Conservation (phyloP, 495 filamentous ascomycete species). For the Platismatia glauca region DNA sequence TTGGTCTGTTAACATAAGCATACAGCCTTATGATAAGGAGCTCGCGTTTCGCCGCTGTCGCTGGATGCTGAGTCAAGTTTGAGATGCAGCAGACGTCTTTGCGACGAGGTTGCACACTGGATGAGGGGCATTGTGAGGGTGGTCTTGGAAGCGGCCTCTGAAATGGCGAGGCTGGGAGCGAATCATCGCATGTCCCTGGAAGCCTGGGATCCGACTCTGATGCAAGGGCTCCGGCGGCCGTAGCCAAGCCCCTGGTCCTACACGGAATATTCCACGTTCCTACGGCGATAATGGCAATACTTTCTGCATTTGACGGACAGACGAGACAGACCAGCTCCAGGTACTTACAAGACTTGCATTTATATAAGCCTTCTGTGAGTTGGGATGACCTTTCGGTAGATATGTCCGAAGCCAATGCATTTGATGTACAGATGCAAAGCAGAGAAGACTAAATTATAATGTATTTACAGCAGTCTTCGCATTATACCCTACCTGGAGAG, state of each 20-base stretch:
- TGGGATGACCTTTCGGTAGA: too few relatives aligned
- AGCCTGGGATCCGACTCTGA: conserved; percentile 3
- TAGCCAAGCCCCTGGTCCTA: not conserved
- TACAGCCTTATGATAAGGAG: not conserved
- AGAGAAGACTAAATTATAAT: conserved; percentile 3
- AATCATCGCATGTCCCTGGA: conserved; percentile 8
- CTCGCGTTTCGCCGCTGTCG: not conserved
- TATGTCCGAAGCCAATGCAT: too few relatives aligned
- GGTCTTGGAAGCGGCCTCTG: conserved; percentile 18
- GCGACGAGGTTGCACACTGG: conserved; percentile 2
- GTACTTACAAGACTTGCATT: too few relatives aligned
- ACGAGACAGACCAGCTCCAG: too few relatives aligned
- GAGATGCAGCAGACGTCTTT: conserved; percentile 1
- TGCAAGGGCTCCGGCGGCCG: conserved; percentile 12
- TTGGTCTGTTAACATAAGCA: not conserved
- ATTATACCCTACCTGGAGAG: not conserved
- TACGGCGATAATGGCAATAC: conserved; percentile 1
- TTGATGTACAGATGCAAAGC: too few relatives aligned
- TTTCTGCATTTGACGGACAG: too few relatives aligned
- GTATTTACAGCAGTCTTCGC: conserved; percentile 9
- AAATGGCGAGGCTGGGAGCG: conserved; percentile 22
- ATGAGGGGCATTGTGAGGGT: conserved; percentile 17
- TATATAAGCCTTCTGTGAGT: too few relatives aligned
- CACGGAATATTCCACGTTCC: conserved; percentile 1
- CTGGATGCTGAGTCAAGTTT: not conserved